Base-by-base conservation (phyloP, 305 asterid genomes). In the Stenogyne calaminthoides region DNA sequence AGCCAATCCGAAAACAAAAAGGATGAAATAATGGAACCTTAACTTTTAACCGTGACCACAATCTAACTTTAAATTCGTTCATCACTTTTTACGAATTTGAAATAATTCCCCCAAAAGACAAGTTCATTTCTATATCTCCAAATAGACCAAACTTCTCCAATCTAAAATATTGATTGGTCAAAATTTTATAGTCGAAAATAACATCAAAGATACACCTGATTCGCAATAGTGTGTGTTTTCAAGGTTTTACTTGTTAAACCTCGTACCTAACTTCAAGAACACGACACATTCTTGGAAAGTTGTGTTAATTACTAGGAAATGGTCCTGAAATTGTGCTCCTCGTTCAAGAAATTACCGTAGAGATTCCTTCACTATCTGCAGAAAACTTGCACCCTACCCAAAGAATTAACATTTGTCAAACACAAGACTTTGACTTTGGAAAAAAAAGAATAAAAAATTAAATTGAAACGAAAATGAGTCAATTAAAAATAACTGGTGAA, bases 321-420 rank as follows among this genome's bases (percentile, higher is more conserved):
- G 14, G 12, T 74, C 68, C 61, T 51, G 3, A 65, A 55, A 65
- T 32, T 39, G 10, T 47, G 49, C 11, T 25, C 2, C 15, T 9
- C 18, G 49, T 11, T 29, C 29, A 18, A 62, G 68, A 62, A 42
- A 64, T 16, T 73, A 54, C 42, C n/a, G 16, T 12, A 47, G 46
- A 16, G 14, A 15, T 54, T 15, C 73, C 44, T 6, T 52, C 37
- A 73, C 74, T 56, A 49, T 58, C 63, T 62, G 59, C 27, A 32
- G 8, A 59, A 80, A 69, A 73, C 77, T 80, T 80, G 80, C 75
- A 40, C 64, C 77, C 6, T 75, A 72, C 80, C 61, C 78, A 62
- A 63, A 42, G 44, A 76, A 18, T 52, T 52, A 52, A 15, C 37
- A 80, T 27, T 76, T 76, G 72, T 68, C 79, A 72, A 80, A 62